Conservation (phyloP, 2,329 filamentous ascomycete genomes). For the Colletotrichum horii region DNA sequence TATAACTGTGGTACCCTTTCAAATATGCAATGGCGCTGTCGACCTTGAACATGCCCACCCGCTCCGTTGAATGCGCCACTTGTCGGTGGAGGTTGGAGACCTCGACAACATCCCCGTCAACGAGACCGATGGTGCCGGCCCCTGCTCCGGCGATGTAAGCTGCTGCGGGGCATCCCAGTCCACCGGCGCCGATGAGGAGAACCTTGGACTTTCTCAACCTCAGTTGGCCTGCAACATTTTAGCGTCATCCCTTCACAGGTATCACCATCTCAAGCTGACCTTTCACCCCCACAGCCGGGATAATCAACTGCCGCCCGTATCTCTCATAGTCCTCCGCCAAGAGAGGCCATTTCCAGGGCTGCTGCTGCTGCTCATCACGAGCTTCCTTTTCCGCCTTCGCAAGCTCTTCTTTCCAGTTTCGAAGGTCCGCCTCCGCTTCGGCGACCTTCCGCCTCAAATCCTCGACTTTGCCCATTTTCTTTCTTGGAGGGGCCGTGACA, state of each 20-base stretch:
- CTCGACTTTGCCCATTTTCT: constrained; percentile 43
- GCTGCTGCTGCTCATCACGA: constrained; percentile 3
- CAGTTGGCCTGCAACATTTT: constrained; percentile 68
- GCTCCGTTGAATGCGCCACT: constrained; percentile 75
- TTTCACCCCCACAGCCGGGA: constrained; percentile 79
- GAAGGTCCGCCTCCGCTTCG: constrained; percentile 53
- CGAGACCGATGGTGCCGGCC: constrained; percentile 80
- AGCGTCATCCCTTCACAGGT: neutral
- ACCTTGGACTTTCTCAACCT: constrained; percentile 73
- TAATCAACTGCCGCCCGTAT: constrained; percentile 90
- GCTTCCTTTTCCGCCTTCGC: constrained; percentile 40
- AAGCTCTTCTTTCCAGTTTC: constrained; percentile 49
- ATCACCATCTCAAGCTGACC: constrained; percentile 49
- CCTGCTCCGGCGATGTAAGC: constrained; percentile 93
- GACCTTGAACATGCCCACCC: constrained; percentile 80
- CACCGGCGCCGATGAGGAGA: constrained; percentile 85
- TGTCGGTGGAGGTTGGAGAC: constrained; percentile 92
- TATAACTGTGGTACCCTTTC: constrained; percentile 43
- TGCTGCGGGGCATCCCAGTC: constrained; percentile 89
- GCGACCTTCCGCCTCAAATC: constrained; percentile 52
- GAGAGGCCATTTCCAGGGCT: constrained; percentile 69
- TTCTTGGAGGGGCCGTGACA: neutral
- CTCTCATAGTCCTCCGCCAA: constrained; percentile 76
- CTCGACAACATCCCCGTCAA: constrained; percentile 90
- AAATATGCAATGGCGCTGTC: constrained; percentile 73